Base-by-base conservation (phyloP, 257 asterid species). In the Ballota nigra region DNA sequence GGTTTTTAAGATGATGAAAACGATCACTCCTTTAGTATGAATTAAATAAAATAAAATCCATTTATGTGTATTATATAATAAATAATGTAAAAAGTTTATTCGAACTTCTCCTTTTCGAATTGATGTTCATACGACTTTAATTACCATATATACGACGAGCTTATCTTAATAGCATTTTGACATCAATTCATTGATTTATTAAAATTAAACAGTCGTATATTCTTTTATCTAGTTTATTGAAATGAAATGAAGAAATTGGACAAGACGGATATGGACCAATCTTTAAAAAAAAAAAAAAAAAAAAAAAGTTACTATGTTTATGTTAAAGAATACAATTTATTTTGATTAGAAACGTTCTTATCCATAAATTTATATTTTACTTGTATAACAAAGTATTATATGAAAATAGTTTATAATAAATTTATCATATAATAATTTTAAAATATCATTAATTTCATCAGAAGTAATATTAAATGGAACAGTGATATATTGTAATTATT, bases 1-100 rank as follows among this genome's bases (percentile, higher is more conserved):
- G 67, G 71, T 75, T 65, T 3, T 64, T 69, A 73, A 69, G 66
- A 73, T 64, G 74, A 69, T 64, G 74, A 69, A 26, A 57, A 78
- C 65, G 55, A 74, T 20, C 40, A 56, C 73, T 34, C 52, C 41
- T 59, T 34, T 62, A 4, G 19, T 8, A 7, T 20, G 13, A 40
- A 28, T 22, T 26, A 22, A 28, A 67, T 41, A 11, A 41, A 41
- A 41, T 10, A 41, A n/a, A n/a, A 16, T 47, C 55, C 22, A 67
- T 53, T 40, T 16, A 59, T 45, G 16, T 12, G 6, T 2, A 49
- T 36, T 66, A 12, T 24, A 19, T n/a, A 51, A 45, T 11, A 18
- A 11, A 31, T n/a, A 13, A 59, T 11, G 33, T 45, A 33, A 36
- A 63, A 53, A 31, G 45, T 34, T 34, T 11, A 63, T 60, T 60